A percentile compares a stretch with the other conserved stretches of the same genome.
phyloP scores from a whole-genome alignment of 306 rosid genomes.

The Dryas octopetala region DNA sequence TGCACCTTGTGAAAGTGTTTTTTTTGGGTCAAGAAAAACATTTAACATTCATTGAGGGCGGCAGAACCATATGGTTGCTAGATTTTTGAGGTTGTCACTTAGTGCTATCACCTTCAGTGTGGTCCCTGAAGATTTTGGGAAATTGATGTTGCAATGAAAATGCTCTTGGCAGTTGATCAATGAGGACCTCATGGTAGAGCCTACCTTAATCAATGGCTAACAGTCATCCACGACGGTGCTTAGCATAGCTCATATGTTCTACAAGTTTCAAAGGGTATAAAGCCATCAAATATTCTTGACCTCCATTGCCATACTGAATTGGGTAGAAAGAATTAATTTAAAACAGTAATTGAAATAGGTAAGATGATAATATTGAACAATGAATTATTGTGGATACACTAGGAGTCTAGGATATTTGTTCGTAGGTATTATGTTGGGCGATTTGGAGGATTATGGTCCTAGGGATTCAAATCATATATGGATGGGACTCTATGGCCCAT shows the following conservation, averaged over 20 bases:
- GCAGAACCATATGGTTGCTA: constrained; percentile 15
- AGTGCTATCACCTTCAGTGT: background rate
- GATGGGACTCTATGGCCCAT: background rate
- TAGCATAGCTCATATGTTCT: background rate
- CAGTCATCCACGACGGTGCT: no score
- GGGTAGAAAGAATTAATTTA: background rate
- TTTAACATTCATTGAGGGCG: background rate
- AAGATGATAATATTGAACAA: background rate
- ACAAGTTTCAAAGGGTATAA: background rate
- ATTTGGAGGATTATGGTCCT: no score
- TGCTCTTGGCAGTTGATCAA: background rate
- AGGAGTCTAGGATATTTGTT: no score
- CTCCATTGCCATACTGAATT: background rate
- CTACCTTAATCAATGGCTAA: no score
- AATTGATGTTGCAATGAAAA: background rate
- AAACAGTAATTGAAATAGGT: background rate
- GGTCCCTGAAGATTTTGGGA: constrained; percentile 5
- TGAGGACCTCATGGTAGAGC: no score
- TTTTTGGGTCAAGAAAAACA: constrained; percentile 1
- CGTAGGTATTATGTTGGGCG: no score
- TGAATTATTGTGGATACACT: background rate
- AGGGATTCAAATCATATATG: no score
- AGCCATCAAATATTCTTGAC: background rate
- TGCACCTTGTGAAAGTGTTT: background rate
- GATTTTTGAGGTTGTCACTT: background rate